Base-by-base conservation (phyloP, 768 basidiomycete species). In the Boletus tomentosulus region DNA sequence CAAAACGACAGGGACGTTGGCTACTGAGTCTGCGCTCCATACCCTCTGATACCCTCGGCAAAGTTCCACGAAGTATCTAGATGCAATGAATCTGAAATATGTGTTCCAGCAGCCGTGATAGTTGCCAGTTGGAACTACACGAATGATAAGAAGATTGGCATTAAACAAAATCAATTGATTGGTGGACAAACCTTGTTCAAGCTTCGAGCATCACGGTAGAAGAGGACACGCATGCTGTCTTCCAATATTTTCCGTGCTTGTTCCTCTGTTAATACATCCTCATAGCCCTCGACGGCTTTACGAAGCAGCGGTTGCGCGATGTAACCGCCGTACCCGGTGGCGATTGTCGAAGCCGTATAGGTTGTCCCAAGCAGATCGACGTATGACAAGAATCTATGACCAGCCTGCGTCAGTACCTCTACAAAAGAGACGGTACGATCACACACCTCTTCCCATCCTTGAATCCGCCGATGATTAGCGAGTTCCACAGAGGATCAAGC, bases 281-380 rank as follows among this genome's bases (percentile, higher is more conserved):
- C 87, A 24, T 78, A 75, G 3, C 86, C 88, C 71, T 99, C 95
- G 38, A 95, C 92, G 13, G 89, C 92, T 57, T 88, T 87, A 33
- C 97, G 85, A 19, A 99, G 80, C 6, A 99, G 74, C 1, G 97
- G 97, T 62, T 92, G 88, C 6, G 97, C 97, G 50, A 99, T 89
- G 70, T 94, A 86, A 6, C 86, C 80, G 13, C 96, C 97, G 71
- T 91, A 97, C 0, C 97, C 96, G 1, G 97, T 98, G 3, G 95
- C 97, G 22, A 99, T 81, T 6, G 94, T 94, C 13, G 93, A 86
- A 3, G 96, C 85, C 9, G 87, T 80, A 70, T 98, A 98, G 0
- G 97, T 99, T 27, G 93, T 96, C n/a, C 96, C 97, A 22, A 96
- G 78, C 6, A 98, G 78, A 71, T 99, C 96, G 44, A 99, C 95